These are phyloP conservation scores for Cetraspora pellucida DNA, from an alignment of 192 early-diverging fungal genomes.

Conservation along the genomic window DNA sequence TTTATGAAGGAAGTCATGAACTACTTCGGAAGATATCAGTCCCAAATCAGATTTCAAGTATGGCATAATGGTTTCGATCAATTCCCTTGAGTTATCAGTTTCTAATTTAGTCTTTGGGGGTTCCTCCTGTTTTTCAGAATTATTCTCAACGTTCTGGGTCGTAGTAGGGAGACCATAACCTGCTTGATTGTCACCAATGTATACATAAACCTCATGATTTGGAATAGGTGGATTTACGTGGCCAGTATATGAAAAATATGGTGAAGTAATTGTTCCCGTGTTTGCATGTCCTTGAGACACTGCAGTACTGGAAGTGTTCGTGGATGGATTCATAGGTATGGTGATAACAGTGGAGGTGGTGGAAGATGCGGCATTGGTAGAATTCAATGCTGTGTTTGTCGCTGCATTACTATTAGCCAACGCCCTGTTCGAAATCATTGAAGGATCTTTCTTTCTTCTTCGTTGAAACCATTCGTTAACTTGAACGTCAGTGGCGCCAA, in stretches of 20 bases:
- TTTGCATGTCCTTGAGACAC: background rate
- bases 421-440: background rate
- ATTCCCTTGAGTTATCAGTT: background rate
- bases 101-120: background rate
- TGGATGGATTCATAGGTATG: background rate
- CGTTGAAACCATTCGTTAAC: constrained; percentile 23
- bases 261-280: background rate
- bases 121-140: background rate
- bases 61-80: constrained; percentile 15
- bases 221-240: constrained; percentile 11
- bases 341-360: background rate
- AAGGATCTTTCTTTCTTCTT: constrained; percentile 20
- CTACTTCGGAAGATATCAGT: background rate
- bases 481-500: constrained; percentile 9
- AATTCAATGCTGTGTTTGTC: background rate
- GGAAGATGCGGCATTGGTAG: background rate
- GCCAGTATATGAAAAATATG: constrained; percentile 10
- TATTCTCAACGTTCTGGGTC: background rate
- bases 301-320: background rate
- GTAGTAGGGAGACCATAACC: background rate
- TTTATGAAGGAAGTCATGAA: constrained; percentile 17
- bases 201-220: constrained; percentile 21
- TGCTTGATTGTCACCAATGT: background rate
- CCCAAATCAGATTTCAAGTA: constrained; percentile 11
- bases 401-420: background rate